A percentile compares a stretch with the other conserved stretches of the same genome.
phyloP scores from a whole-genome alignment of 768 basidiomycete species.

The Cubamyces lactineus region DNA sequence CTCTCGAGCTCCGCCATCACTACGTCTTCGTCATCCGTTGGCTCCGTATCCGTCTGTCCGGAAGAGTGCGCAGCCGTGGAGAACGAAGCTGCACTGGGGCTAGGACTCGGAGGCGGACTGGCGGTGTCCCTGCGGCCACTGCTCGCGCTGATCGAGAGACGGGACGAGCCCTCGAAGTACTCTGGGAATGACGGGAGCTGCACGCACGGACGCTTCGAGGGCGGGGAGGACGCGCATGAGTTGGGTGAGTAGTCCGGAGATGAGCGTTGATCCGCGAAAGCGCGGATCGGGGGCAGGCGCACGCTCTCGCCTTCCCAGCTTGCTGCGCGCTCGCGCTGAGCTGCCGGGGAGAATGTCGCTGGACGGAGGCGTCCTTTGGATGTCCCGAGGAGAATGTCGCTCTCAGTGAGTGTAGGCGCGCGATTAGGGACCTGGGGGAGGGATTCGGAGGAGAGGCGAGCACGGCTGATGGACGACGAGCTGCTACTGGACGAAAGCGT shows the following conservation, averaged over 20 bases:
- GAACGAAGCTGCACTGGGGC: constrained; percentile 16
- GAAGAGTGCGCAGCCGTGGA: constrained; percentile 4
- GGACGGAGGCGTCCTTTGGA: not conserved
- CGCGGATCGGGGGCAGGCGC: constrained; percentile 11
- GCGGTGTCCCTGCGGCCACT: not conserved
- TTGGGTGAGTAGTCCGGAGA: constrained; percentile 5
- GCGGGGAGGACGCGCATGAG: not conserved
- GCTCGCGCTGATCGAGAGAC: constrained; percentile 1
- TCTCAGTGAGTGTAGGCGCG: not conserved
- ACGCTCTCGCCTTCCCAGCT: constrained; percentile 13
- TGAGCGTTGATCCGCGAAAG: not conserved
- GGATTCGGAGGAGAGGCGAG: not conserved
- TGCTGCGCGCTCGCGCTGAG: not conserved
- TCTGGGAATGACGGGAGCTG: constrained; percentile 15
- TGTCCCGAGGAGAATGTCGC: constrained; percentile 16
- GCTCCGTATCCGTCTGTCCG: constrained; percentile 13
- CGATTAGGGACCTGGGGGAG: not conserved
- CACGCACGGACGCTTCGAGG: constrained; percentile 7
- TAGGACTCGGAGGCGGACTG: constrained; percentile 19
- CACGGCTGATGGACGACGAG: not conserved
- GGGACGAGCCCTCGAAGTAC: constrained; percentile 14
- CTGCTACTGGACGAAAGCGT: constrained; percentile 1
- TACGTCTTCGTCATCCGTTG: constrained; percentile 20
- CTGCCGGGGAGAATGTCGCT: constrained; percentile 3
- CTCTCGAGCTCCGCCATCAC: constrained; percentile 7